Conservation (phyloP, 2,329 filamentous ascomycete genomes). For the Pestalotiopsis sp. region DNA sequence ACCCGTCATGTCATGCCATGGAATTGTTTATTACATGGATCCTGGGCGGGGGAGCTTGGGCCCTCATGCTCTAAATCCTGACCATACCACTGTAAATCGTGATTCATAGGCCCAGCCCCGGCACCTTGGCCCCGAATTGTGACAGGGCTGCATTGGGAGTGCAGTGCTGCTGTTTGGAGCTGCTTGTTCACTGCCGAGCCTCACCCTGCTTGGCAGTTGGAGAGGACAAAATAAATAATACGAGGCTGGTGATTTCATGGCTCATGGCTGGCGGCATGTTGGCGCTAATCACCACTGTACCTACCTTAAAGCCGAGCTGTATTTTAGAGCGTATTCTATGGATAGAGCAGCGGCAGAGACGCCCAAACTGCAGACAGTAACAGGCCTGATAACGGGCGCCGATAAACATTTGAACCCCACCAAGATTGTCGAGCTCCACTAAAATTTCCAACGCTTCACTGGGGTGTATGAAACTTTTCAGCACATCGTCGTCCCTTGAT, state of each 20-base stretch:
- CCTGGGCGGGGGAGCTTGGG: background rate
- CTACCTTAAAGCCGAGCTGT: background rate
- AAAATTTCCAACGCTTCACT: conserved; percentile 4
- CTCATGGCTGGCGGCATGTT: background rate
- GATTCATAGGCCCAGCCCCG: background rate
- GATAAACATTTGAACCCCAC: background rate
- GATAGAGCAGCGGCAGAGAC: too few relatives aligned
- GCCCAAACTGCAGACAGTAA: too few relatives aligned
- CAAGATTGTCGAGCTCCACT: conserved; percentile 3
- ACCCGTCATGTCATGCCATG: conserved; percentile 10
- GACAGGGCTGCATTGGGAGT: background rate
- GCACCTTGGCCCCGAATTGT: background rate
- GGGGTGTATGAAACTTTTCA: conserved; percentile 2
- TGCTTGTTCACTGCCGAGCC: background rate
- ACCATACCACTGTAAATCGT: background rate
- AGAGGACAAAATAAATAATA: background rate
- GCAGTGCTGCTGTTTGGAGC: background rate
- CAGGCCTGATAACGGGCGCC: too few relatives aligned
- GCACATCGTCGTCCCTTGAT: background rate
- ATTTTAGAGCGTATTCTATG: background rate
- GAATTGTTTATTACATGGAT: background rate
- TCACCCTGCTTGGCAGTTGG: background rate
- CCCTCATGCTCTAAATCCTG: background rate
- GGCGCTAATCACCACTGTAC: background rate
- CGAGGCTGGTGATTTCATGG: background rate